Evolutionary conservation across 345 rosid genomes (phyloP).

Genomic region (thale cress (Arabidopsis thaliana)): DNA sequence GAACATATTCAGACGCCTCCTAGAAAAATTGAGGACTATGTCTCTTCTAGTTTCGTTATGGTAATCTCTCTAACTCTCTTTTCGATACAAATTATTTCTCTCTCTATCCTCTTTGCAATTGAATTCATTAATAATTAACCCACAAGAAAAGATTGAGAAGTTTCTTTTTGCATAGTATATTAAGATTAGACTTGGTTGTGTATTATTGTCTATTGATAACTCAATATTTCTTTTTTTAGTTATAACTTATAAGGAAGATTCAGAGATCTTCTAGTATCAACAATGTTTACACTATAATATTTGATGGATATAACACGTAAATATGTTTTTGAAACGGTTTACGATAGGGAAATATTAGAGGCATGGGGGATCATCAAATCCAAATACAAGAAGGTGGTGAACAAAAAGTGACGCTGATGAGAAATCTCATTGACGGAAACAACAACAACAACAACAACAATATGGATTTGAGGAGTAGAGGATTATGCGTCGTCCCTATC

Average conservation of each 20-base stretch:
- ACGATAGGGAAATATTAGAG: constrained; percentile 39
- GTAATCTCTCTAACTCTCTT: constrained; percentile 37
- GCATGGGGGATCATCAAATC: constrained; percentile 34
- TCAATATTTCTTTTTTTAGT: constrained; percentile 7
- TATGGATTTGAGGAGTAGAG: constrained; percentile 68
- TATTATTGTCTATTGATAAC: constrained; percentile 11
- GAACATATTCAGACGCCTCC: constrained; percentile 50
- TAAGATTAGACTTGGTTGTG: constrained; percentile 6
- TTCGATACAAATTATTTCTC: constrained; percentile 2
- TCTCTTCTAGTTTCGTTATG: constrained; percentile 44
- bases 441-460: constrained; percentile 26
- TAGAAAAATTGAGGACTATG: constrained; percentile 49
- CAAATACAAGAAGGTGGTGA: constrained; percentile 35
- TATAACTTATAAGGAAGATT: constrained; percentile 10
- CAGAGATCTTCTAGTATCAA: not conserved
- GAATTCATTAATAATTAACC: not conserved
- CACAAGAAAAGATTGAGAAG: constrained; percentile 11
- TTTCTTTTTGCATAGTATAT: constrained; percentile 10
- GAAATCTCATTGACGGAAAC: constrained; percentile 23
- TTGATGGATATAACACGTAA: constrained; percentile 23
- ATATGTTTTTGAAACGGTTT: constrained; percentile 20
- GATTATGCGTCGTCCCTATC: constrained; percentile 75
- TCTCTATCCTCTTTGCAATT: constrained; percentile 10
- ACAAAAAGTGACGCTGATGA: constrained; percentile 33
- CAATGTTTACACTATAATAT: not conserved